Evolutionary conservation across 1,139 yeast genomes (phyloP).

Genomic region (Geotrichum aggregatum): DNA sequence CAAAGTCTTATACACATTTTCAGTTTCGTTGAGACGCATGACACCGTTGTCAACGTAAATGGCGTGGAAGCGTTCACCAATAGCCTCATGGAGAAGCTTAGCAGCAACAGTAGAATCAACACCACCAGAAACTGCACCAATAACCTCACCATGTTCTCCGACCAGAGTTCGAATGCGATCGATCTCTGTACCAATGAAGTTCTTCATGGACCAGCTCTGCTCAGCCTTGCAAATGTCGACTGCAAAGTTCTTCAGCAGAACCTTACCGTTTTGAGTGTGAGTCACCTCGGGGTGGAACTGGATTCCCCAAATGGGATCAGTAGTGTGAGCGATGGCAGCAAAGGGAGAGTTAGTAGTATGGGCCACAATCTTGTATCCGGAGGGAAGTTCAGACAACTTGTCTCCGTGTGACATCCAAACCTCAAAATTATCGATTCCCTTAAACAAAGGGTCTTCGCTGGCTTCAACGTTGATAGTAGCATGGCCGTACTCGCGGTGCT

Average conservation of each 20-base stretch:
- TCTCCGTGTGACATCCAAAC: constrained; percentile 99
- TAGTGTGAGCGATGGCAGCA: constrained; percentile 83
- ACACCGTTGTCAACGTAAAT: constrained; percentile 97
- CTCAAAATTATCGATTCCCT: constrained; percentile 84
- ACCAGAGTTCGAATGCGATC: constrained; percentile 84
- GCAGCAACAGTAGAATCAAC: constrained; percentile 99
- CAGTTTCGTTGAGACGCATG: constrained; percentile 91
- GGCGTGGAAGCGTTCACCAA: constrained; percentile 98
- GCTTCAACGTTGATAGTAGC: constrained; percentile 81
- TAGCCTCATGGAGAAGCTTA: constrained; percentile 94
- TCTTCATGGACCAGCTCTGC: constrained; percentile 97
- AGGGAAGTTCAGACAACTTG: constrained; percentile 85
- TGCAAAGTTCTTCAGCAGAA: constrained; percentile 84
- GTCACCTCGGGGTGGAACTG: constrained; percentile 99
- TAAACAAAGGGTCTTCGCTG: constrained; percentile 63
- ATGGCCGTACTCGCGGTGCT: constrained; percentile 97
- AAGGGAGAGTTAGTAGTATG: constrained; percentile 90
- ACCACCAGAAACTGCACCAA: constrained; percentile 99
- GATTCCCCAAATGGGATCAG: constrained; percentile 78
- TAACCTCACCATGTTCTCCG: constrained; percentile 97
- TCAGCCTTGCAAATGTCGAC: constrained; percentile 79
- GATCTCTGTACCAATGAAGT: constrained; percentile 94
- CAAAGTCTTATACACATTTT: constrained; percentile 77
- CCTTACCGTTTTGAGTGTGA: constrained; percentile 88
- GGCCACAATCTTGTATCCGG: constrained; percentile 85